Evolutionary conservation across 2,329 filamentous ascomycete genomes (phyloP).

Genomic region (Fusarium phyllophilum): DNA sequence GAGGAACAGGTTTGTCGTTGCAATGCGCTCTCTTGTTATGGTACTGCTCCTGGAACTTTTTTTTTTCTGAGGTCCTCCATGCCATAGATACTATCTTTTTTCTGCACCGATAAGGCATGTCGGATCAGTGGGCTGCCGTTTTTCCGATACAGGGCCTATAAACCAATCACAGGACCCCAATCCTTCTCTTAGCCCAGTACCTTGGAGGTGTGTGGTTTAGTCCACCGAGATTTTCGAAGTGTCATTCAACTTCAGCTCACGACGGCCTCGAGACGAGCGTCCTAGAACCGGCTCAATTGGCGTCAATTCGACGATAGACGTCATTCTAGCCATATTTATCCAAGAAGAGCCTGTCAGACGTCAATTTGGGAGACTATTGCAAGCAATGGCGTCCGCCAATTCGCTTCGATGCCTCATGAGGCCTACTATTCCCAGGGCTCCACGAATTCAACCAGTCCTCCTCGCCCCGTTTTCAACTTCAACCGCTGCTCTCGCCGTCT

Average conservation of each 20-base stretch:
- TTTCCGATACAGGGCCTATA: slow-evolving; percentile 28
- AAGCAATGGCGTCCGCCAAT: slow-evolving; percentile 53
- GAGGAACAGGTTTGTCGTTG: slow-evolving; percentile 1
- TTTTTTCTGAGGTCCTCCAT: slow-evolving; percentile 25
- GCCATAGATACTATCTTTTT: slow-evolving; percentile 27
- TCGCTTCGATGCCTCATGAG: slow-evolving; percentile 56
- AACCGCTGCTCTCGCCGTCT: slow-evolving; percentile 43
- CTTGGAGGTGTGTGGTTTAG: slow-evolving; percentile 40
- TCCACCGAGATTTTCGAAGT: slow-evolving; percentile 45
- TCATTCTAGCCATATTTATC: neutral
- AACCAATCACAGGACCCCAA: slow-evolving; percentile 32
- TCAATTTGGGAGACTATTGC: neutral
- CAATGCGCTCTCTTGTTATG: slow-evolving; percentile 15
- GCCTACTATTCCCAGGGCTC: slow-evolving; percentile 48
- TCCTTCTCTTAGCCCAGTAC: slow-evolving; percentile 6
- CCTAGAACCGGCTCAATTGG: slow-evolving; percentile 44
- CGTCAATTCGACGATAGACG: slow-evolving; percentile 43
- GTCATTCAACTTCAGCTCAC: slow-evolving; percentile 40
- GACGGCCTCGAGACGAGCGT: slow-evolving; percentile 39
- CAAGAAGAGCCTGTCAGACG: neutral
- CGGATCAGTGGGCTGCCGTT: slow-evolving; percentile 43
- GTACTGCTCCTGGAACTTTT: slow-evolving; percentile 40
- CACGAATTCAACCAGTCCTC: slow-evolving; percentile 48
- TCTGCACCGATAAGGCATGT: slow-evolving; percentile 41
- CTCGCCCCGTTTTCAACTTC: slow-evolving; percentile 56